Evolutionary conservation across 495 filamentous ascomycete genomes (phyloP).

Genomic region (Penicillium desertorum): DNA sequence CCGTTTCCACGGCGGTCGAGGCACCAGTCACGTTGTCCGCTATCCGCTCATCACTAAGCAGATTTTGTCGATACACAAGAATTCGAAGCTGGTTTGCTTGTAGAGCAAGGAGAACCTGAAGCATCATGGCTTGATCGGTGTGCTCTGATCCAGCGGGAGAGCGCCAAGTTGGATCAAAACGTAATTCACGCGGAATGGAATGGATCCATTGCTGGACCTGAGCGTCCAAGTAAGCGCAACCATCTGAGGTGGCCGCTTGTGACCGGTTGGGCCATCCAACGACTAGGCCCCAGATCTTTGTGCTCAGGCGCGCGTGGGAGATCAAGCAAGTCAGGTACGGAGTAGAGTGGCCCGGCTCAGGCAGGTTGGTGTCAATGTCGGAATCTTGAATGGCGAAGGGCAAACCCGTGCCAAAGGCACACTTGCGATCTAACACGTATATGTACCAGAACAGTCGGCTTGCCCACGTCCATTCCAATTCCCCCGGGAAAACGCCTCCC

Average conservation of each 20-base stretch:
- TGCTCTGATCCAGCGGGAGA: constrained; percentile 34
- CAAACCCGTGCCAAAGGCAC: constrained; percentile 77
- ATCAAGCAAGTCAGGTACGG: constrained; percentile 55
- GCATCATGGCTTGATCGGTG: constrained; percentile 32
- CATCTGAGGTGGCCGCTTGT: constrained; percentile 52
- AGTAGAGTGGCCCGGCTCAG: constrained; percentile 55
- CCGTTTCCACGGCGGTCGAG: constrained; percentile 66
- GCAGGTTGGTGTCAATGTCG: constrained; percentile 74
- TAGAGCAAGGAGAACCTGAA: constrained; percentile 58
- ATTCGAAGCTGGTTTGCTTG: constrained; percentile 80
- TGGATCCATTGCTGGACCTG: constrained; percentile 76
- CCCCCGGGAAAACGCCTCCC: constrained; percentile 52
- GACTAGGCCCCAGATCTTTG: constrained; percentile 70
- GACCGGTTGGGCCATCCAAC: constrained; percentile 48
- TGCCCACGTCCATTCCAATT: constrained; percentile 59
- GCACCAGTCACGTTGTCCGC: constrained; percentile 63
- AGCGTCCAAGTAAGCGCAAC: constrained; percentile 69
- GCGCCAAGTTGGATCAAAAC: constrained; percentile 49
- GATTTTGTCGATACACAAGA: constrained; percentile 73
- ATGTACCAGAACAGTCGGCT: constrained; percentile 79
- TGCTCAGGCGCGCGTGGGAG: constrained; percentile 66
- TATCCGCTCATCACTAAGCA: constrained; percentile 70
- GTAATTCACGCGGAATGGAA: constrained; percentile 53
- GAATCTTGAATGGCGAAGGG: constrained; percentile 77
- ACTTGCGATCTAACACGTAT: constrained; percentile 76